phyloP scores from a whole-genome alignment of 768 basidiomycete species.

The Dictyophora rubrovolvata region DNA sequence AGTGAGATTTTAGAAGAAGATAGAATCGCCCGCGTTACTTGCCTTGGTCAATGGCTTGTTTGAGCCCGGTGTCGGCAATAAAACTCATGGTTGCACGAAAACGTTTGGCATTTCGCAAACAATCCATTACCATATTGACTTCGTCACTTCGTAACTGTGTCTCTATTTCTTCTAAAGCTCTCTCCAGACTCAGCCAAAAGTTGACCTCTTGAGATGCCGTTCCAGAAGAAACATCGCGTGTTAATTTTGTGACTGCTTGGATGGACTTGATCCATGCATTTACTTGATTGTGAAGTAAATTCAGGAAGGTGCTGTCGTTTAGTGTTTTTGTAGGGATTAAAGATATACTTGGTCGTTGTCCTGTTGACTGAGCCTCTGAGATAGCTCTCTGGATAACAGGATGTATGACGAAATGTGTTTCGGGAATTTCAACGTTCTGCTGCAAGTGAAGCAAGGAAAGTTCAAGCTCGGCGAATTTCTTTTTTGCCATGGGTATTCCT shows the following conservation, averaged over 20 bases:
- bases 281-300: conserved; percentile 85
- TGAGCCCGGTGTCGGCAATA: conserved; percentile 93
- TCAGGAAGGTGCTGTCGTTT: conserved; percentile 85
- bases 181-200: conserved; percentile 94
- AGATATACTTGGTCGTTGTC: conserved; percentile 61
- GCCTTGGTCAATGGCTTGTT: conserved; percentile 87
- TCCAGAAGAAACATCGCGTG: conserved; percentile 83
- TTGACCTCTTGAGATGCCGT: conserved; percentile 99
- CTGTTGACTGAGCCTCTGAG: conserved; percentile 42
- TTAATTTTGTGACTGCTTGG: conserved; percentile 93
- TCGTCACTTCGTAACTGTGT: conserved; percentile 85
- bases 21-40: conserved; percentile 18
- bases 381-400: conserved; percentile 72
- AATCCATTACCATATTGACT: conserved; percentile 88
- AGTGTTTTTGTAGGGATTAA: conserved; percentile 65
- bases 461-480: conserved; percentile 98
- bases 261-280: conserved; percentile 98
- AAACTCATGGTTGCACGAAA: conserved; percentile 97
- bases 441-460: conserved; percentile 88
- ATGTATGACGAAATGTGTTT: conserved; percentile 88
- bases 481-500: conserved; percentile 97
- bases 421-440: conserved; percentile 98
- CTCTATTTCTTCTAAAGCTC: conserved; percentile 89
- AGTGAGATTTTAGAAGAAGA: neutral
- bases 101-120: conserved; percentile 88